Percentiles rank a stretch among this genome's conserved stretches.
These are phyloP conservation scores for Viridothelium virens DNA, from an alignment of 495 filamentous ascomycete species.

Conservation along the genomic window DNA sequence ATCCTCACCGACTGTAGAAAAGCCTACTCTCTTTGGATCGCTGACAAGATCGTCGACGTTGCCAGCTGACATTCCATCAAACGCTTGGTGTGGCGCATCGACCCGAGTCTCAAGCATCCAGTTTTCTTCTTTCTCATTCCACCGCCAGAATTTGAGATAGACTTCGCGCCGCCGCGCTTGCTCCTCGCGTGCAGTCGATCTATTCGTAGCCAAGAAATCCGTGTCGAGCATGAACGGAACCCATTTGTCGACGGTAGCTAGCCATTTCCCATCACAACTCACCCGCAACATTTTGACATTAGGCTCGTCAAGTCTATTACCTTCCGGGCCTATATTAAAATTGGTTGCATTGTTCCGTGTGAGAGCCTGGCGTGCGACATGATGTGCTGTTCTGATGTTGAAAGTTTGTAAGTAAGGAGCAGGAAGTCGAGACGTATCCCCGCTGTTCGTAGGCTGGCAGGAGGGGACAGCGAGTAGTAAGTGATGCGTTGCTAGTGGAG, in stretches of 20 bases:
- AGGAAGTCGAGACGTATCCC: slow-evolving; percentile 29
- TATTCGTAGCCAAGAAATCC: slow-evolving; percentile 41
- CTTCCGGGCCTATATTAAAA: slow-evolving; percentile 62
- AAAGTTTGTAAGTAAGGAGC: slow-evolving; percentile 70
- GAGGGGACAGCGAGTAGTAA: slow-evolving; percentile 56
- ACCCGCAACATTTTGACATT: slow-evolving; percentile 63
- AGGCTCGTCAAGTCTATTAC: slow-evolving; percentile 61
- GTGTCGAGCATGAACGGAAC: slow-evolving; percentile 59
- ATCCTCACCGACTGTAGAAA: slow-evolving; percentile 80
- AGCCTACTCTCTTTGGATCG: slow-evolving; percentile 56
- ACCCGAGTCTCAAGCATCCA: slow-evolving; percentile 76
- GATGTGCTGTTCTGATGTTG: slow-evolving; percentile 62
- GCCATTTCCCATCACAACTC: slow-evolving; percentile 75
- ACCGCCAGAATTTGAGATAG: slow-evolving; percentile 85
- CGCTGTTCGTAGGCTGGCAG: slow-evolving; percentile 36
- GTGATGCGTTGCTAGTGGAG: slow-evolving; percentile 48
- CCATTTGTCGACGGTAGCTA: slow-evolving; percentile 90
- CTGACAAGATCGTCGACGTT: slow-evolving; percentile 62
- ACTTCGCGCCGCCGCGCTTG: slow-evolving; percentile 52
- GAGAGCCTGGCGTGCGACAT: slow-evolving; percentile 76
- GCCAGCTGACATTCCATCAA: slow-evolving; percentile 37
- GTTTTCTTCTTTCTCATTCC: slow-evolving; percentile 50
- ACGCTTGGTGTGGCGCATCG: slow-evolving; percentile 65
- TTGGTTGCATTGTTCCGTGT: slow-evolving; percentile 80
- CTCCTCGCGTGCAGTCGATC: slow-evolving; percentile 40